Evolutionary conservation across 2,329 filamentous ascomycete species (phyloP).

Genomic region (Diaporthe destruens): DNA sequence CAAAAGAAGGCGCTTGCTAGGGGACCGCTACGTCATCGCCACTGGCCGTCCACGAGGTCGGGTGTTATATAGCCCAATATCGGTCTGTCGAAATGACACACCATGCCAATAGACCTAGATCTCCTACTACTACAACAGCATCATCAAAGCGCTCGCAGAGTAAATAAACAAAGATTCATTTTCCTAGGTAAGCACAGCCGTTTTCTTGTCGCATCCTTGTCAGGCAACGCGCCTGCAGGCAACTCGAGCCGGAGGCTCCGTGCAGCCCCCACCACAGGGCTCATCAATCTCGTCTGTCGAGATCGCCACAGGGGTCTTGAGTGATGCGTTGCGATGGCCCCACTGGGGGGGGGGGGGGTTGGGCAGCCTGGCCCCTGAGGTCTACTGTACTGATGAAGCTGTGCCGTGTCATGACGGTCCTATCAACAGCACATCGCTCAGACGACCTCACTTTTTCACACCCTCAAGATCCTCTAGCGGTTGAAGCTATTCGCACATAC

Average conservation of each 20-base stretch:
- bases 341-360: conserved; percentile 19
- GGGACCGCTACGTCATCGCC: conserved; percentile 34
- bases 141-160: not conserved
- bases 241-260: conserved; percentile 21
- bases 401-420: conserved; percentile 23
- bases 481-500: not conserved
- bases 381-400: conserved; percentile 10
- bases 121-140: conserved; percentile 2
- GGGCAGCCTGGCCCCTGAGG: conserved; percentile 14
- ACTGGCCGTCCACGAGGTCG: not conserved
- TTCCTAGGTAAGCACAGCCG: conserved; percentile 4
- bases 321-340: conserved; percentile 11
- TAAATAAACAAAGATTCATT: not conserved
- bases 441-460: conserved; percentile 4
- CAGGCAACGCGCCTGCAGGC: conserved; percentile 7
- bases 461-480: not conserved
- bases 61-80: not conserved
- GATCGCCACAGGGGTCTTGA: conserved; percentile 34
- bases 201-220: not conserved
- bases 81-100: not conserved
- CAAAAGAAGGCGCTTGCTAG: not conserved
- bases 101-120: not conserved
- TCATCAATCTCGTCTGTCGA: conserved; percentile 32
- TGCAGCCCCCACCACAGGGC: conserved; percentile 33
- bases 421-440: conserved; percentile 4